phyloP scores from a whole-genome alignment of 2,329 filamentous ascomycete species.

The Hirsutella thompsonii region DNA sequence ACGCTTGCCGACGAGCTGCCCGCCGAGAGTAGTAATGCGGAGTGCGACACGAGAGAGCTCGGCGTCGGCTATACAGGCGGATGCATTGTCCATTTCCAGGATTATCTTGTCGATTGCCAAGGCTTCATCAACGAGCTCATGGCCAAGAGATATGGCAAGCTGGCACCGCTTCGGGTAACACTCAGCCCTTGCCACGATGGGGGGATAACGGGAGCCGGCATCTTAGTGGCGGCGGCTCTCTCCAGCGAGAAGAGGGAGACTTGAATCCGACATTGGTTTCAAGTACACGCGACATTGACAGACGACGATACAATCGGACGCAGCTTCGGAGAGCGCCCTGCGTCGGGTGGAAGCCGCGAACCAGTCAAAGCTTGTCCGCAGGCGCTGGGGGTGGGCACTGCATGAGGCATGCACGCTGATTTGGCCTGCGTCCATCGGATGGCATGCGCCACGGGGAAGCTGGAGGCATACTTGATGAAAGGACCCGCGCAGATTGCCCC shows the following conservation, averaged over 20 bases:
- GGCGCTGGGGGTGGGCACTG: too few relatives aligned
- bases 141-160: slow-evolving; percentile 11
- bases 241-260: slow-evolving; percentile 18
- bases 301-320: too few relatives aligned
- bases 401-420: too few relatives aligned
- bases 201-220: slow-evolving; percentile 48
- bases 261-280: too few relatives aligned
- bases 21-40: slow-evolving; percentile 11
- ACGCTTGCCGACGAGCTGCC: slow-evolving; percentile 55
- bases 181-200: slow-evolving; percentile 47
- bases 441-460: neutral
- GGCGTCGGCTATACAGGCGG: slow-evolving; percentile 71
- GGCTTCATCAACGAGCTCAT: slow-evolving; percentile 48
- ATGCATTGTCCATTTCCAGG: slow-evolving; percentile 68
- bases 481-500: too few relatives aligned
- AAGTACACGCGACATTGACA: too few relatives aligned
- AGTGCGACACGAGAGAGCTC: slow-evolving; percentile 34
- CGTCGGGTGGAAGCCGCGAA: too few relatives aligned
- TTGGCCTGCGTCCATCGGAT: neutral
- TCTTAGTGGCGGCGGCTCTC: slow-evolving; percentile 35
- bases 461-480: too few relatives aligned
- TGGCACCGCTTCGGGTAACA: slow-evolving; percentile 28
- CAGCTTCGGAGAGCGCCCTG: too few relatives aligned
- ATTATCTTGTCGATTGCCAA: slow-evolving; percentile 60
- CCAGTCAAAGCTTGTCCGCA: too few relatives aligned